phyloP scores from a whole-genome alignment of 139 green algal genomes.

The Chlamydomonas incerta region DNA sequence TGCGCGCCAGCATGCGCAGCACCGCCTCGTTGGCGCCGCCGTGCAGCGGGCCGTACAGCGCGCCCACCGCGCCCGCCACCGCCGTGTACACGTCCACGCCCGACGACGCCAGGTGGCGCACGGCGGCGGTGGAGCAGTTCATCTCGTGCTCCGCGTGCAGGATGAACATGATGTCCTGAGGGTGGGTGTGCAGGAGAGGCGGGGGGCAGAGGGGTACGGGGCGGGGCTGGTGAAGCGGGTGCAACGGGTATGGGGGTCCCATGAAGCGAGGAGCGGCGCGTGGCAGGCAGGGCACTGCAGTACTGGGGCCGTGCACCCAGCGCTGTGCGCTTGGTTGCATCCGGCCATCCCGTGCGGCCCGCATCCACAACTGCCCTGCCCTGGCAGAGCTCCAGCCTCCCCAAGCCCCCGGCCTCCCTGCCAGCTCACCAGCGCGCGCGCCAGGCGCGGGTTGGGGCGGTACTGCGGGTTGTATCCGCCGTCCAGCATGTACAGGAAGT shows the following conservation, averaged over 20 bases:
- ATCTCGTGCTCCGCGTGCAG: constrained; percentile 99
- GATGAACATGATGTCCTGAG: constrained; percentile 95
- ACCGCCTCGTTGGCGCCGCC: constrained; percentile 98
- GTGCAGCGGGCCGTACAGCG: constrained; percentile 98
- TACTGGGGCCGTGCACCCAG: too few relatives aligned
- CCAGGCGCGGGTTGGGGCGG: constrained; percentile 87
- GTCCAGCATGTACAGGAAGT: constrained; percentile 99
- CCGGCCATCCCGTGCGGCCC: too few relatives aligned
- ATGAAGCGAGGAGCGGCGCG: too few relatives aligned
- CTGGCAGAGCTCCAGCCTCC: too few relatives aligned
- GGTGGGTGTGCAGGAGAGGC: background rate
- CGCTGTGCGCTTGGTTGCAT: too few relatives aligned
- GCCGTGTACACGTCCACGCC: constrained; percentile 98
- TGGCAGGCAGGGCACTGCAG: too few relatives aligned
- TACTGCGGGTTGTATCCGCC: constrained; percentile 76
- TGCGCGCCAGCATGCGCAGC: constrained; percentile 96
- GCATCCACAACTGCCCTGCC: too few relatives aligned
- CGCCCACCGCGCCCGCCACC: constrained; percentile 91
- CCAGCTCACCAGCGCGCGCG: constrained; percentile 77
- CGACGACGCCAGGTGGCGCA: constrained; percentile 62
- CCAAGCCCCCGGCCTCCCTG: too few relatives aligned
- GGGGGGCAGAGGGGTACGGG: background rate
- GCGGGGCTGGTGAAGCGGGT: too few relatives aligned
- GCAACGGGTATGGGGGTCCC: too few relatives aligned
- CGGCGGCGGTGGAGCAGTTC: constrained; percentile 90